phyloP scores from a whole-genome alignment of 352 stramenopile species.

The Peronospora farinosa region DNA sequence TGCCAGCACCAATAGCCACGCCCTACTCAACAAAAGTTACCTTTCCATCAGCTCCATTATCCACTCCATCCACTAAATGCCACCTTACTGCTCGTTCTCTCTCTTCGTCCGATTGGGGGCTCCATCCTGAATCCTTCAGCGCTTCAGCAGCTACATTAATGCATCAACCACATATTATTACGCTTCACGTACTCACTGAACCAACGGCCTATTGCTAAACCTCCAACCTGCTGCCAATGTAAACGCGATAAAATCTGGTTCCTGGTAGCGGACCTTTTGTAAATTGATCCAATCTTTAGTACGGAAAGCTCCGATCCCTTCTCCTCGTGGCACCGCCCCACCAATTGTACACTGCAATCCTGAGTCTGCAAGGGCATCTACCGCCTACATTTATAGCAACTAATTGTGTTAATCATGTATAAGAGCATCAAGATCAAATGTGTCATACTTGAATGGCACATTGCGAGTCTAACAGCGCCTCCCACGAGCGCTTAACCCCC shows the following conservation, averaged over 20 bases:
- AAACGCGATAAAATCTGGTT: slow-evolving; percentile 84
- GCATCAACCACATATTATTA: slow-evolving; percentile 3
- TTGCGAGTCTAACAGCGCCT: slow-evolving; percentile 69
- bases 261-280: slow-evolving; percentile 60
- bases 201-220: neutral
- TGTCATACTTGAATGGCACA: slow-evolving; percentile 61
- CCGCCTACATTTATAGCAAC: slow-evolving; percentile 27
- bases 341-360: slow-evolving; percentile 67
- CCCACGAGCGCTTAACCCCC: slow-evolving; percentile 75
- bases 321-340: slow-evolving; percentile 57
- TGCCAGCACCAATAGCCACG: slow-evolving; percentile 80
- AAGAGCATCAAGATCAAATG: neutral
- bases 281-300: slow-evolving; percentile 65
- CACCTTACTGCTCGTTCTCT: slow-evolving; percentile 49
- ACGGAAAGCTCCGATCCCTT: slow-evolving; percentile 46
- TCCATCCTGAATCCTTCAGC: slow-evolving; percentile 71
- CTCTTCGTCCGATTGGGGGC: slow-evolving; percentile 52
- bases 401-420: slow-evolving; percentile 2
- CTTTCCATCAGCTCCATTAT: neutral
- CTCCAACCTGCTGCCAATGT: slow-evolving; percentile 66
- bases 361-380: slow-evolving; percentile 49
- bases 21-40: slow-evolving; percentile 30
- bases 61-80: neutral
- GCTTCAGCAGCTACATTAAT: slow-evolving; percentile 60
- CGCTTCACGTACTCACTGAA: neutral